Conservation (phyloP, 2,329 filamentous ascomycete genomes). For the Alternaria tenuissima region DNA sequence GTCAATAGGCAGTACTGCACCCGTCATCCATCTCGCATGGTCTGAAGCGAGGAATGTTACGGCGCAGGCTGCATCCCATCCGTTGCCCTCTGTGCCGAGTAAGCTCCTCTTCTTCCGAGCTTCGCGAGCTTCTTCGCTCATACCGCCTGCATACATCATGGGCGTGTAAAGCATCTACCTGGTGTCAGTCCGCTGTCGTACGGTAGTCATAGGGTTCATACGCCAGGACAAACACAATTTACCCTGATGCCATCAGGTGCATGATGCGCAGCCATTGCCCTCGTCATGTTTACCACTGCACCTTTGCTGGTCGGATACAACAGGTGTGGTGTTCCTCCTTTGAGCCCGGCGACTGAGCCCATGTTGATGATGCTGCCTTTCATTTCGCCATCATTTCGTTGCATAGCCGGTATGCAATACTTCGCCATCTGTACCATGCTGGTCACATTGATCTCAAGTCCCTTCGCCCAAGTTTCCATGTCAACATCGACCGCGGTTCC, state of each 20-base stretch:
- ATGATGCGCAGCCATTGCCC: constrained; percentile 65
- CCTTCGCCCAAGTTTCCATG: constrained; percentile 64
- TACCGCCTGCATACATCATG: constrained; percentile 62
- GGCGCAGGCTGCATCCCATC: constrained; percentile 62
- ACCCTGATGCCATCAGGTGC: constrained; percentile 60
- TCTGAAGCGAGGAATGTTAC: constrained; percentile 62
- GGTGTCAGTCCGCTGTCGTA: neutral
- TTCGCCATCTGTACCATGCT: constrained; percentile 73
- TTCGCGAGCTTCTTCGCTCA: constrained; percentile 60
- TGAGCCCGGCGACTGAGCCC: constrained; percentile 67
- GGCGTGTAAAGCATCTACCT: constrained; percentile 61
- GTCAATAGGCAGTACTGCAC: constrained; percentile 40
- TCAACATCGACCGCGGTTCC: constrained; percentile 70
- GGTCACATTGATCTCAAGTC: constrained; percentile 68
- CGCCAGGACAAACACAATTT: constrained; percentile 64
- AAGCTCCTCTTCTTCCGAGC: constrained; percentile 60
- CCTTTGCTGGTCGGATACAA: constrained; percentile 64
- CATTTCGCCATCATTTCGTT: constrained; percentile 56
- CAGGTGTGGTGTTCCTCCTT: constrained; percentile 62
- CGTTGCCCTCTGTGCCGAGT: constrained; percentile 63
- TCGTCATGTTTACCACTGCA: constrained; percentile 64
- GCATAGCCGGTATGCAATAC: constrained; percentile 68
- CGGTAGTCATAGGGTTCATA: constrained; percentile 10
- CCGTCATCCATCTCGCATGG: constrained; percentile 62
- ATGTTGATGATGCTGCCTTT: constrained; percentile 68